Conservation (phyloP, 169 alveolate genomes). For the Babesia ovata region DNA sequence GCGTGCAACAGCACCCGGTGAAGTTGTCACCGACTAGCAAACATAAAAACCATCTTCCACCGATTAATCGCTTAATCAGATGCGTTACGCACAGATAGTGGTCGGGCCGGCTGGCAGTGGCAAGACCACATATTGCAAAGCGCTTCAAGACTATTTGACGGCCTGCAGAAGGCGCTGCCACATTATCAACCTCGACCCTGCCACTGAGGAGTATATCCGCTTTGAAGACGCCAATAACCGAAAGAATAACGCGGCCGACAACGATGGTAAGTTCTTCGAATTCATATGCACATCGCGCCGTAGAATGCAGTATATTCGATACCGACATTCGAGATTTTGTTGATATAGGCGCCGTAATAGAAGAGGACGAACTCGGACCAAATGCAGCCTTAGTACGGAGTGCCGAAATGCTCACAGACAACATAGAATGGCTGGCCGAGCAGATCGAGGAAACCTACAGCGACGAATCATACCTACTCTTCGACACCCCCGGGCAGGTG, state of each 20-base stretch:
- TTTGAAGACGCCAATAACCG: constrained; percentile 64
- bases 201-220: constrained; percentile 87
- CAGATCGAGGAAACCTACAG: constrained; percentile 89
- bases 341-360: constrained; percentile 90
- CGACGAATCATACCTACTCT: constrained; percentile 91
- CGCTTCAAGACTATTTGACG: constrained; percentile 89
- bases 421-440: constrained; percentile 93
- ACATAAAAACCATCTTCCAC: background rate
- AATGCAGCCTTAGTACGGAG: constrained; percentile 95
- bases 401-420: constrained; percentile 91
- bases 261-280: constrained; percentile 15
- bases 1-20: background rate
- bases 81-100: constrained; percentile 92
- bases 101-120: constrained; percentile 99
- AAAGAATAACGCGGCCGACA: constrained; percentile 28
- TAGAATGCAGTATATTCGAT: constrained; percentile 77
- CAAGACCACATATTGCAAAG: constrained; percentile 93
- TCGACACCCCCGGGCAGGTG: constrained; percentile 98
- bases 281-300: background rate
- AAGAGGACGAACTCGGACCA: constrained; percentile 93
- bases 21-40: background rate
- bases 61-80: constrained; percentile 7
- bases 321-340: constrained; percentile 95
- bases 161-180: constrained; percentile 86
- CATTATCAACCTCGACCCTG: constrained; percentile 96